phyloP scores from a whole-genome alignment of 257 asterid species.

The Nicotiana paniculata region DNA sequence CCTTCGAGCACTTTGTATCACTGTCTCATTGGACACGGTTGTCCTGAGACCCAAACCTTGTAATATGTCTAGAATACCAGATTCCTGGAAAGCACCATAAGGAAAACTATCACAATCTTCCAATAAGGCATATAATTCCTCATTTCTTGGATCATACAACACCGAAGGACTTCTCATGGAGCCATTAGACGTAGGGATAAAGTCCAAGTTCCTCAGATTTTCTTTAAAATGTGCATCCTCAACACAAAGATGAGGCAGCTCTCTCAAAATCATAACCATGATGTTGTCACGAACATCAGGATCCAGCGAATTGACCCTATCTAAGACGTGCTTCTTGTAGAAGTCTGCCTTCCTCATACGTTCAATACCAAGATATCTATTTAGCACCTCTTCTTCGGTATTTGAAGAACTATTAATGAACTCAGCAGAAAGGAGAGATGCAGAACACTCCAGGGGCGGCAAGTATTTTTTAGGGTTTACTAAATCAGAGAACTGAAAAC shows the following conservation, averaged over 20 bases:
- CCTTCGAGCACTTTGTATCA: conserved; percentile 73
- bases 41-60: conserved; percentile 89
- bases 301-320: conserved; percentile 47
- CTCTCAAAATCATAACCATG: conserved; percentile 77
- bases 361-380: conserved; percentile 60
- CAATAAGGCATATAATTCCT: conserved; percentile 74
- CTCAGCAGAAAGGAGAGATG: conserved; percentile 52
- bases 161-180: conserved; percentile 50
- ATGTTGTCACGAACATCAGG: conserved; percentile 53
- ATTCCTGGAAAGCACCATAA: conserved; percentile 51
- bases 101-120: conserved; percentile 87
- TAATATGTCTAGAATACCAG: conserved; percentile 69
- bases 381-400: conserved; percentile 74
- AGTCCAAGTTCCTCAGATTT: conserved; percentile 53
- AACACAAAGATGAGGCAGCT: conserved; percentile 72
- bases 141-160: conserved; percentile 88
- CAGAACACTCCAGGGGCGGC: conserved; percentile 70
- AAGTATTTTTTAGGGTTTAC: conserved; percentile 69
- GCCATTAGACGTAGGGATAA: conserved; percentile 69
- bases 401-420: conserved; percentile 48
- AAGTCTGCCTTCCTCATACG: conserved; percentile 76
- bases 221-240: conserved; percentile 70
- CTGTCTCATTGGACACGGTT: conserved; percentile 69
- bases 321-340: conserved; percentile 52
- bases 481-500: conserved; percentile 61